Conservation (phyloP, 2,329 filamentous ascomycete species). For the Magnaporthiopsis incrustans region DNA sequence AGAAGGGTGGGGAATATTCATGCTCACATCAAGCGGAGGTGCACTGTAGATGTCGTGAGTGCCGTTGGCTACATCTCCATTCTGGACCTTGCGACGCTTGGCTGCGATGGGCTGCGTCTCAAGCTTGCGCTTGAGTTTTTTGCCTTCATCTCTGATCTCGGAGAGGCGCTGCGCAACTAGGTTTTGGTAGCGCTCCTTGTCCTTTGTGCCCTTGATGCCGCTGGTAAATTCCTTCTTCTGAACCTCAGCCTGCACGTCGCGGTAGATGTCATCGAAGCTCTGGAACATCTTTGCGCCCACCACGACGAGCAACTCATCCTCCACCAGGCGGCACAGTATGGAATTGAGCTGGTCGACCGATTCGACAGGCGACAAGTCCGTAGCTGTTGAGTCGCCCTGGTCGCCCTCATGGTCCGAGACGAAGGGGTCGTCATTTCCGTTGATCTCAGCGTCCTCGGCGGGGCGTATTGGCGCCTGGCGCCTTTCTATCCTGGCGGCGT, state of each 20-base stretch:
- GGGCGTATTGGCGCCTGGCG: constrained; percentile 11
- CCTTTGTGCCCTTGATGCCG: constrained; percentile 54
- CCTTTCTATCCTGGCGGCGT: constrained; percentile 28
- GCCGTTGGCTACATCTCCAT: constrained; percentile 33
- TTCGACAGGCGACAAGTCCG: constrained; percentile 27
- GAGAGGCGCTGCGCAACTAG: constrained; percentile 45
- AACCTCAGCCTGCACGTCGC: constrained; percentile 56
- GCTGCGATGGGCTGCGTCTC: constrained; percentile 30
- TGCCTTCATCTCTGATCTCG: constrained; percentile 44
- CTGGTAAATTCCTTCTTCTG: constrained; percentile 44
- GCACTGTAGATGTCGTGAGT: constrained; percentile 32
- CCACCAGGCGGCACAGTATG: constrained; percentile 46
- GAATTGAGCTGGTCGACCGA: constrained; percentile 41
- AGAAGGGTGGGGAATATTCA: constrained; percentile 11
- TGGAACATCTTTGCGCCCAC: constrained; percentile 49
- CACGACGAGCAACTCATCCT: constrained; percentile 59
- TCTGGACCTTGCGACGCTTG: constrained; percentile 49
- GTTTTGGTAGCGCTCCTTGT: constrained; percentile 54
- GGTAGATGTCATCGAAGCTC: constrained; percentile 51
- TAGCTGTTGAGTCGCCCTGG: constrained; percentile 22
- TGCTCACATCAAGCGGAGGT: constrained; percentile 41
- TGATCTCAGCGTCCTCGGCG: constrained; percentile 6
- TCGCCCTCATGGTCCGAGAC: constrained; percentile 15
- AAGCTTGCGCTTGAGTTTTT: constrained; percentile 43
- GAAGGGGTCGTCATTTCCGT: constrained; percentile 7